A percentile compares a stretch with the other conserved stretches of the same genome.
These are phyloP conservation scores for Marasmius oreades DNA, from an alignment of 1,284 basidiomycete genomes.

Conservation along the genomic window DNA sequence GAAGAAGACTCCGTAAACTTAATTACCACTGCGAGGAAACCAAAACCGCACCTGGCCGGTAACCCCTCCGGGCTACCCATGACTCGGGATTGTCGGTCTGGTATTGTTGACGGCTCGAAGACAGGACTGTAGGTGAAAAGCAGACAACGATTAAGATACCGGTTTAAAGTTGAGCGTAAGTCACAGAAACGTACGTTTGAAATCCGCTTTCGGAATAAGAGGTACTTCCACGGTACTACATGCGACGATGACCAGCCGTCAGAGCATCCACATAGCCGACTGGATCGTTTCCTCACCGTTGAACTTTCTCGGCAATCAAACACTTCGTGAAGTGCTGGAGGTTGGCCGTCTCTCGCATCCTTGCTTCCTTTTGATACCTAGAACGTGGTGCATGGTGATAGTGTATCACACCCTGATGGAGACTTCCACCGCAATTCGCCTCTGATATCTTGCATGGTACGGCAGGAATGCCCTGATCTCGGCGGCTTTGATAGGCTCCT, in stretches of 20 bases:
- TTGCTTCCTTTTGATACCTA: conserved; percentile 43
- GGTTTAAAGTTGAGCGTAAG: too few relatives aligned
- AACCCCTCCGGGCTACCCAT: conserved; percentile 46
- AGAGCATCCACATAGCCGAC: too few relatives aligned
- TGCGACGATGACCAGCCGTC: too few relatives aligned
- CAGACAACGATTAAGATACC: too few relatives aligned
- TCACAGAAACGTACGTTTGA: conserved; percentile 38
- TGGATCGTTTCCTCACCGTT: conserved; percentile 36
- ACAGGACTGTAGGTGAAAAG: conserved; percentile 39
- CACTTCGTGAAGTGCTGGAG: conserved; percentile 45
- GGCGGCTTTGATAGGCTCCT: background rate
- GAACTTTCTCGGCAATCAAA: conserved; percentile 32
- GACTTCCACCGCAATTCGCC: conserved; percentile 37
- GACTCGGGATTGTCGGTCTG: conserved; percentile 55
- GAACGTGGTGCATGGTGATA: conserved; percentile 50
- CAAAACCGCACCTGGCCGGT: conserved; percentile 19
- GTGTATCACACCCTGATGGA: conserved; percentile 18
- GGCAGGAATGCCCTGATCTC: conserved; percentile 12
- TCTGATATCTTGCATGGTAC: conserved; percentile 4
- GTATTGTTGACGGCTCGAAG: conserved; percentile 41
- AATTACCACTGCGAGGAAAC: conserved; percentile 33
- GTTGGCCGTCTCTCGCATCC: conserved; percentile 37
- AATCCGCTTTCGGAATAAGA: conserved; percentile 55
- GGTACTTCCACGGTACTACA: conserved; percentile 52
- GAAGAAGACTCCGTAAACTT: background rate